Base-by-base conservation (phyloP, 352 stramenopile genomes). In the Pseudoperonospora humuli region DNA sequence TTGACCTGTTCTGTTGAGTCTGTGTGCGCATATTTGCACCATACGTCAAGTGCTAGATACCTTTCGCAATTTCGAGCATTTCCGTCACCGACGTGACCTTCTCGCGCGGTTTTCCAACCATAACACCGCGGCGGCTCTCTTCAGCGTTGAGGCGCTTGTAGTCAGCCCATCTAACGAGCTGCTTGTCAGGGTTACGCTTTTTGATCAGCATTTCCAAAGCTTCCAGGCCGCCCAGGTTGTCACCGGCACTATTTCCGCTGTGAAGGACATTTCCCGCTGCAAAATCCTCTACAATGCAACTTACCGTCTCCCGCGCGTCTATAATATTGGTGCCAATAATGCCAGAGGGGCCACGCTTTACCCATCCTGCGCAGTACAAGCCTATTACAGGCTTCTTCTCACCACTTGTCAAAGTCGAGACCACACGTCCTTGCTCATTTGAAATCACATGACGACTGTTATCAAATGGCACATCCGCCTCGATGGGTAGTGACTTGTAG, bases 301-400 rank as follows among this genome's bases (percentile, higher is more conserved):
- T 66, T 1, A 98, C 95, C 2, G 95, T 98, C 54, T 98, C 95
- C 11, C 88, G 93, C 6, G 96, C 95, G 64, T 98, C 94, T 8
- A 86, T 57, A 57, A 99, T 99, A 66, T 99, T 99, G 20, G 94
- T 96, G 11, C 95, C 96, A 45, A 99, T 98, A 54, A 99, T 99
- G 0, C 96, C 96, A 15, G 73, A 89, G 7, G 96, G 95, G 5
- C 96, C 96, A 42, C 96, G 86, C 69, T 98, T 98, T 17, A 98
- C 77, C 96, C 96, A 99, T 2, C 96, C 96, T 15, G 88, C 77
- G 48, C 92, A 96, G 65, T 98, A 99, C 21, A 99, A 53, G 0
- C 93, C 90, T 38, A 71, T 60, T 19, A 93, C 69, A 0, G 51
- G 54, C 23, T 65, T 35, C 36, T 57, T 50, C 40, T 53, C 58